Base-by-base conservation (phyloP, 164 flowering plant genomes). In the Macadamia integrifolia region DNA sequence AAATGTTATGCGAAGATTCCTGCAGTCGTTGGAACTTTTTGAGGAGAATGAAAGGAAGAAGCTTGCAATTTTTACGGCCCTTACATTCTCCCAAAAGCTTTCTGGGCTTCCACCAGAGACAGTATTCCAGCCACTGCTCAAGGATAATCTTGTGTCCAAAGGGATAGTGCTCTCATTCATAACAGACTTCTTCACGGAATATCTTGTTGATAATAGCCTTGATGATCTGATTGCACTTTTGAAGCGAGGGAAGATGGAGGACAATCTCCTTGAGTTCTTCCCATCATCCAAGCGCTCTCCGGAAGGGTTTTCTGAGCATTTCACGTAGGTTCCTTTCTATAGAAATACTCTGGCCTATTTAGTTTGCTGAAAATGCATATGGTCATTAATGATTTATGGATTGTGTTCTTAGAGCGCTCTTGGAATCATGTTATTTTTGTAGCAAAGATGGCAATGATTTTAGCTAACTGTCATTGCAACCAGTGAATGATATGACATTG, bases 41-140 rank as follows among this genome's bases (percentile, higher is more conserved):
- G 95, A 93, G 77, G 97, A 91, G 74, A 86, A 91, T 85, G 98
- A 93, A 65, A 91, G 88, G 83, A 91, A 87, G 82, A 91, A 90
- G 75, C 86, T 93, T 76, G 97, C 98, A 30, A 86, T 93, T 72
- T 93, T 93, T 81, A 91, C 98, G 29, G 98, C 98, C 23, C 96
- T 93, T 75, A 86, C 93, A 29, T 93, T 93, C 82, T 91, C 98
- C 35, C 98, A 91, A 92, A 93, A 90, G 79, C 77, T 91, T 40
- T 93, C 98, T 0, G 98, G 98, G 43, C 92, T 93, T 62, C 97
- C 94, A 4, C 98, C 98, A 2, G 98, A 93, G 86, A 88, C 98
- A 15, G 96, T 93, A 35, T 84, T 93, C 81, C 98, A 93, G 79
- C 97, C 97, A 11, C 77, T 93, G 66, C 93, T 90, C 77, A 93